Evolutionary conservation across 176 grass and related monocot genomes (phyloP), one percentile per base, ranked within the genome.

Genomic region (Typha latifolia): DNA sequence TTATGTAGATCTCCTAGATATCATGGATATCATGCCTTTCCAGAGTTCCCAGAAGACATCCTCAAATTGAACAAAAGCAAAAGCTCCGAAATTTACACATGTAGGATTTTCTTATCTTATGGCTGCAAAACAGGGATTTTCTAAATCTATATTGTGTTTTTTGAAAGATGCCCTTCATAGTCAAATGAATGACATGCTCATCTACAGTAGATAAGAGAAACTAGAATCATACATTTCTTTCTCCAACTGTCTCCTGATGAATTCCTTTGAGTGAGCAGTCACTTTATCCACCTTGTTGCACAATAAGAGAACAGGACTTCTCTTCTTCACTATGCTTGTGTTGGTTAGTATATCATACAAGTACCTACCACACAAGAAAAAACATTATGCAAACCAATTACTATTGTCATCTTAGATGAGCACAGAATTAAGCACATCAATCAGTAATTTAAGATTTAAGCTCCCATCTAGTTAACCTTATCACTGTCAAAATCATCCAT

Each of bases 261-360:
- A 96, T 72, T 91, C 93, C 80, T 91, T 91, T 1, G 88, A 86
- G 75, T 96, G 93, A 69, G 93, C 93, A 47, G 85, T 96, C 82
- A 96, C 88, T 82, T 91, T 96, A 84, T 96, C 85, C 59, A 80
- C 83, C 83, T 91, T 96, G 67, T 96, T 96, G 78, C 88, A 96
- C 52, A 96, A 73, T 78, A 96, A 84, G 67, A 96, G 69, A 61
- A 96, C 69, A 71, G 88, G 88, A 34, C 82, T 49, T 81, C 43
- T 89, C 72, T 84, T 88, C 78, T 89, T 96, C 69, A 86, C 85
- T 74, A 89, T 59, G 68, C 63, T 71, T 49, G 83, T 74, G 77
- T 96, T 96, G 10, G 88, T 89, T 62, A 96, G 57, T 77, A 96
- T 89, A 61, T 96, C 93, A 82, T 96, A 96, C 47, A 91, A 72